A percentile compares a stretch with the other conserved stretches of the same genome.
These are phyloP conservation scores for Conringia planisiliqua DNA, from an alignment of 345 rosid species.

Conservation along the genomic window DNA sequence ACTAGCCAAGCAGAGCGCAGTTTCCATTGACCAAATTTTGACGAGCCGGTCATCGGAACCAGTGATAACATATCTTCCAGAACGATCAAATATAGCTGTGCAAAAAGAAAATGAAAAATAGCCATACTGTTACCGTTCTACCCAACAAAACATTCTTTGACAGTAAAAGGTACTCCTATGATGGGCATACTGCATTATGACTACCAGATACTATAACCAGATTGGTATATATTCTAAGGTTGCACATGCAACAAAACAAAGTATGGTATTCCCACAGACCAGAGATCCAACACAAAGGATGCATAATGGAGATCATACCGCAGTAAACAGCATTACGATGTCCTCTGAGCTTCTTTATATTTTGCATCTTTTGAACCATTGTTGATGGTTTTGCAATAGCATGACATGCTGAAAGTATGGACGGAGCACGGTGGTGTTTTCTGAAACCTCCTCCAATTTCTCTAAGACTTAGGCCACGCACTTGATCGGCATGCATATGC, in stretches of 20 bases:
- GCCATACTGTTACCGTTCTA: conserved; percentile 6
- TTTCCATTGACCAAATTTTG: conserved; percentile 99
- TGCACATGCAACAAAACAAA: conserved; percentile 16
- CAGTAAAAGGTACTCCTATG: conserved; percentile 4
- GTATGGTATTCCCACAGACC: conserved; percentile 21
- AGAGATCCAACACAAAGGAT: conserved; percentile 12
- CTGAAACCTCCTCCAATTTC: conserved; percentile 98
- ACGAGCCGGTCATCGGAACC: conserved; percentile 99
- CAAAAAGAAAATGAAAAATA: not conserved
- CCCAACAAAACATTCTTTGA: conserved; percentile 2
- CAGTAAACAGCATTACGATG: conserved; percentile 99
- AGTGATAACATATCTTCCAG: conserved; percentile 93
- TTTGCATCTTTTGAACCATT: conserved; percentile 94
- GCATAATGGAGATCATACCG: conserved; percentile 49
- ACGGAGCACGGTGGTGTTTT: conserved; percentile 96
- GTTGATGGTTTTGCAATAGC: conserved; percentile 90
- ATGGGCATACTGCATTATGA: conserved; percentile 7
- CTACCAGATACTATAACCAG: conserved; percentile 7
- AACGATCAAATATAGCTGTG: conserved; percentile 92
- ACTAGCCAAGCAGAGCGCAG: conserved; percentile 98
- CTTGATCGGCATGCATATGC: conserved; percentile 92
- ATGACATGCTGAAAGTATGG: conserved; percentile 82
- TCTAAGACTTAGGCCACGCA: conserved; percentile 87
- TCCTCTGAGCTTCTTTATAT: conserved; percentile 81
- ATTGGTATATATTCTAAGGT: not conserved